Conservation (phyloP, 306 rosid genomes). For the Hippophae rhamnoides region DNA sequence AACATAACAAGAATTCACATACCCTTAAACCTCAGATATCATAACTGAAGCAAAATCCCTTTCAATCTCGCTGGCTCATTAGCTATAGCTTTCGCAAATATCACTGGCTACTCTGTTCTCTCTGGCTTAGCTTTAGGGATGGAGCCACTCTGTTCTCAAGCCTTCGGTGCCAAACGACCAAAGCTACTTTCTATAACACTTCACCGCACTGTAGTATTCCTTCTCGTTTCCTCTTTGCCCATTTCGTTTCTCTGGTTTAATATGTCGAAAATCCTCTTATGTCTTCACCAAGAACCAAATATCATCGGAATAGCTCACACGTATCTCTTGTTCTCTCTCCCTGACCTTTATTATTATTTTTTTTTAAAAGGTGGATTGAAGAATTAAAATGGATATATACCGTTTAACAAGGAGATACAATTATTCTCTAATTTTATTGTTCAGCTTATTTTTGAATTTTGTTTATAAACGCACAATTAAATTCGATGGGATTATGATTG, state of each 20-base stretch:
- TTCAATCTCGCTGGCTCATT: slow-evolving; percentile 47
- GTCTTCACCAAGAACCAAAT: slow-evolving; percentile 34
- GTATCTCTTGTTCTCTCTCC: slow-evolving; percentile 48
- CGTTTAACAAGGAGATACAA: too few relatives aligned
- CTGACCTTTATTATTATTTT: slow-evolving; percentile 55
- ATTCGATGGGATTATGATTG: too few relatives aligned
- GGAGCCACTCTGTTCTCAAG: slow-evolving; percentile 93
- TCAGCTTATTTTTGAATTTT: too few relatives aligned
- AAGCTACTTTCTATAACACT: slow-evolving; percentile 68
- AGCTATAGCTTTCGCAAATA: slow-evolving; percentile 92
- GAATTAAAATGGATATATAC: too few relatives aligned
- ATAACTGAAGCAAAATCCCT: slow-evolving; percentile 43
- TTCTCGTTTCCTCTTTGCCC: slow-evolving; percentile 51
- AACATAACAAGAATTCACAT: background rate
- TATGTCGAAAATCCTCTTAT: slow-evolving; percentile 38
- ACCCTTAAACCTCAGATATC: slow-evolving; percentile 11
- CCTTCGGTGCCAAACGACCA: slow-evolving; percentile 77
- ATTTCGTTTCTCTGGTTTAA: slow-evolving; percentile 67
- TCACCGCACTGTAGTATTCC: slow-evolving; percentile 67
- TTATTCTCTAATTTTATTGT: too few relatives aligned
- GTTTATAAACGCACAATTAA: too few relatives aligned
- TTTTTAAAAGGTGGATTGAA: too few relatives aligned
- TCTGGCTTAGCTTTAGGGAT: slow-evolving; percentile 75
- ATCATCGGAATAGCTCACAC: slow-evolving; percentile 52
- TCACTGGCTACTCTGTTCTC: slow-evolving; percentile 76